Evolutionary conservation across 163 green algal genomes (phyloP).

Genomic region (Chlorella variabilis): DNA sequence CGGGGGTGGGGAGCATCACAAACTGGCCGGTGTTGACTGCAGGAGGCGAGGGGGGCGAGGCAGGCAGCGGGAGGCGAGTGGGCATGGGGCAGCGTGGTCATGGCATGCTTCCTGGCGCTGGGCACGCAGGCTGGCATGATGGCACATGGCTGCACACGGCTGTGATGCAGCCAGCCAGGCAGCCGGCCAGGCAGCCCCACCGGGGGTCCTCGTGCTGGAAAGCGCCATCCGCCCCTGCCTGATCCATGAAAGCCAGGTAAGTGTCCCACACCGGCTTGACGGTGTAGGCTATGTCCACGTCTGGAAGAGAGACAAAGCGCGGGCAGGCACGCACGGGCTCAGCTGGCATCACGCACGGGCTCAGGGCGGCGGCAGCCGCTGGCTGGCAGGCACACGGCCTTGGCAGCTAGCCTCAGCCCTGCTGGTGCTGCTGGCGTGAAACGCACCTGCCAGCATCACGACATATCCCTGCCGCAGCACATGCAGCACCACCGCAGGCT

Average conservation of each 20-base stretch:
- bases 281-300: background rate
- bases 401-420: background rate
- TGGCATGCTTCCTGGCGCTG: no score
- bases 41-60: no score
- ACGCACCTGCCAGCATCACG: background rate
- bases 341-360: no score
- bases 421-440: background rate
- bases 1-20: conserved; percentile 5
- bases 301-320: no score
- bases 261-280: background rate
- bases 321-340: no score
- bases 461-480: background rate
- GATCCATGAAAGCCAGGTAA: background rate
- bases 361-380: no score
- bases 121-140: no score
- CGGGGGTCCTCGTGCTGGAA: background rate
- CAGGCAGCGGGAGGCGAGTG: background rate
- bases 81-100: background rate
- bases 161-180: background rate
- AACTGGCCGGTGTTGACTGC: background rate
- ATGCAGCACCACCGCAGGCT: background rate
- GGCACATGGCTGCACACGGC: no score
- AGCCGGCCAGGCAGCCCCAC: background rate
- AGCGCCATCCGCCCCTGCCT: background rate
- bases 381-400: background rate